Base-by-base conservation (phyloP, 441 rosid genomes). In the Raphanus hybrid region DNA sequence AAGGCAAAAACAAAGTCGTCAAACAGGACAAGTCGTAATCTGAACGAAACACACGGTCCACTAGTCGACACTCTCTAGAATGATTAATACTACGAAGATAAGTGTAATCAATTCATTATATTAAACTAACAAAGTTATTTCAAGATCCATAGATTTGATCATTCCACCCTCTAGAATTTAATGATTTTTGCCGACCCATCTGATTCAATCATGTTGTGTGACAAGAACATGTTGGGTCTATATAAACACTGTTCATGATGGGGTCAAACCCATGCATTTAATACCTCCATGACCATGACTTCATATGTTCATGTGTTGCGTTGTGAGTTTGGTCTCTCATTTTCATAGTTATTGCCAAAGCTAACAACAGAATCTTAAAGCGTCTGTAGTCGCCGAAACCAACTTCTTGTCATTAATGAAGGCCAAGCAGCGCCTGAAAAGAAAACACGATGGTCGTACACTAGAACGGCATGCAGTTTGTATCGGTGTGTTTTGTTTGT, bases 171-270 rank as follows among this genome's bases (percentile, higher is more conserved):
- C 1, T 1, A 61, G 52, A 75, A 61, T 34, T 75, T 14, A 76
- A 62, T 69, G 75, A 34, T 37, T 62, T 57, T 52, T 6, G 79
- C 79, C 64, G 64, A 76, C 70, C 64, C 79, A 62, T 37, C 75
- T 26, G 10, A 69, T 37, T 76, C 70, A 69, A 63, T 76, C 75
- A 76, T 69, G 79, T 39, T 39, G 66, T 70, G 75, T 76, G 70
- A 70, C 80, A 70, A 64, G 58, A 76, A 70, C 75, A 64, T 70
- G 75, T 70, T 70, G 80, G 80, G 75, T 70, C 75, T 64, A 76
- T 70, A 54, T 70, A 39, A 70, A 64, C 12, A 70, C 70, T 76
- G 50, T 39, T 76, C 75, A 63, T 63, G 65, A 76, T 70, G 80
- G 80, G 75, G 75, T 76, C 79, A 76, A 69, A 76, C 41, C 48